phyloP scores from a whole-genome alignment of 192 early-diverging fungal species.

The Dissophora ornata region DNA sequence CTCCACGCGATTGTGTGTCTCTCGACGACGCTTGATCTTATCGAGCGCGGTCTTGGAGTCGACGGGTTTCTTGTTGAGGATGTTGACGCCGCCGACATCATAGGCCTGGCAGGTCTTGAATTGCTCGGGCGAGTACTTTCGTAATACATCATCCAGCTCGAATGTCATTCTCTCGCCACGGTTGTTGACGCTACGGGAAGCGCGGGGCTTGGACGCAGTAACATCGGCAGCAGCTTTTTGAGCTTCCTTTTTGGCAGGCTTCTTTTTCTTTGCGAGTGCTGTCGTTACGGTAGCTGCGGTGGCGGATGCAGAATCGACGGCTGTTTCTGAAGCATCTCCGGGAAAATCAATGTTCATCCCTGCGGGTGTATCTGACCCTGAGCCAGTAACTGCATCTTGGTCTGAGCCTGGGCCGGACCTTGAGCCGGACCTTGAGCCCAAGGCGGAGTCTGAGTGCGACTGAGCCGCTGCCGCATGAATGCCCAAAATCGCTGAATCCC shows the following conservation, averaged over 20 bases:
- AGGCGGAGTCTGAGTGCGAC: not conserved
- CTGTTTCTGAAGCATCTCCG: too few species aligned
- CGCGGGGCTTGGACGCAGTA: too few species aligned
- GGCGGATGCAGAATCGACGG: too few species aligned
- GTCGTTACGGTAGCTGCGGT: too few species aligned
- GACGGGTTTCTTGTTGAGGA: slow-evolving; percentile 75
- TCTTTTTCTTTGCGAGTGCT: too few species aligned
- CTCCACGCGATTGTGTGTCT: slow-evolving; percentile 81
- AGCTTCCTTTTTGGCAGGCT: too few species aligned
- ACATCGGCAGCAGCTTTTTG: too few species aligned
- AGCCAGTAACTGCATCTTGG: not conserved
- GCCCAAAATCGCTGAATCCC: not conserved
- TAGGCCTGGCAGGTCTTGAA: slow-evolving; percentile 50
- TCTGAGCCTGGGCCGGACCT: not conserved
- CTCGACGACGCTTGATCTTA: slow-evolving; percentile 73
- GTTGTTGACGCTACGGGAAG: slow-evolving; percentile 1
- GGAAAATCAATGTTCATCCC: not conserved
- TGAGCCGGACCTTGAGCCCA: too few species aligned
- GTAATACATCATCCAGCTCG: slow-evolving; percentile 36
- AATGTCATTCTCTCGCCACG: slow-evolving; percentile 47
- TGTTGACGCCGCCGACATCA: slow-evolving; percentile 76
- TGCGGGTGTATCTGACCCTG: not conserved
- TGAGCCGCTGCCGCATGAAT: not conserved
- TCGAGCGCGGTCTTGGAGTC: slow-evolving; percentile 76
- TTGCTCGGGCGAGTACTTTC: slow-evolving; percentile 41